phyloP scores from a whole-genome alignment of 805 yeast species.

The Candida oleophila region DNA sequence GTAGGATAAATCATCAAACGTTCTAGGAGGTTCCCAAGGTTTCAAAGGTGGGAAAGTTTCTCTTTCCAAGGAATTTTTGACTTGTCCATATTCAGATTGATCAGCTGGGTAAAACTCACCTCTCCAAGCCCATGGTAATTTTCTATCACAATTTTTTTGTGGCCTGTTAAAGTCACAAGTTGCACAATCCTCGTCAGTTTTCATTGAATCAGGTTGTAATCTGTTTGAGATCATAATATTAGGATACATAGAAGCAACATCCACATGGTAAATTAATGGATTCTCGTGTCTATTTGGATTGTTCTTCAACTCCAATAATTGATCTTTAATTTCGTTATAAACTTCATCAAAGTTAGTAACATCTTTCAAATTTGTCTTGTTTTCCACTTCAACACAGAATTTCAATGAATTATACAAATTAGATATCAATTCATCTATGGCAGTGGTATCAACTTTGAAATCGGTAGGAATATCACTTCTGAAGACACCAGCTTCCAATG shows the following conservation, averaged over 20 bases:
- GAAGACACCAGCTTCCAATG: slow-evolving; percentile 96
- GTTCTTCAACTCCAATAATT: slow-evolving; percentile 56
- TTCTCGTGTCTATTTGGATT: slow-evolving; percentile 67
- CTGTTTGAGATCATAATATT: slow-evolving; percentile 97
- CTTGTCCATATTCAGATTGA: slow-evolving; percentile 87
- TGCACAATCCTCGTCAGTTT: slow-evolving; percentile 92
- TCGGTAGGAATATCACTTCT: slow-evolving; percentile 79
- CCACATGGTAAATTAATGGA: slow-evolving; percentile 94
- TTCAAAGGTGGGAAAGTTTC: slow-evolving; percentile 70
- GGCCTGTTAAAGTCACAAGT: slow-evolving; percentile 96
- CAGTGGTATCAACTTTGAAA: slow-evolving; percentile 78
- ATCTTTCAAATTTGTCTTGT: slow-evolving; percentile 67
- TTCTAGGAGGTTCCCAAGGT: slow-evolving; percentile 55
- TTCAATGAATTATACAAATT: slow-evolving; percentile 76
- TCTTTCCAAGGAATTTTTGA: slow-evolving; percentile 75
- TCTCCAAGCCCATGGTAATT: slow-evolving; percentile 97
- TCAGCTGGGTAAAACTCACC: slow-evolving; percentile 94
- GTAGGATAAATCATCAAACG: slow-evolving; percentile 74
- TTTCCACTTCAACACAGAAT: slow-evolving; percentile 84
- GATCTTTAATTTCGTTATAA: slow-evolving; percentile 51
- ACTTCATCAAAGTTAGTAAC: slow-evolving; percentile 81
- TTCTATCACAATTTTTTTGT: slow-evolving; percentile 88
- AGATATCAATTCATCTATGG: slow-evolving; percentile 71
- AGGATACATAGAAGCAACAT: slow-evolving; percentile 99
- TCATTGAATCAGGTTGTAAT: slow-evolving; percentile 97